Evolutionary conservation across 371 early-diverging fungal species (phyloP), one percentile per base, ranked within the genome.

Genomic region (Thermomucor indicae-seudaticae): DNA sequence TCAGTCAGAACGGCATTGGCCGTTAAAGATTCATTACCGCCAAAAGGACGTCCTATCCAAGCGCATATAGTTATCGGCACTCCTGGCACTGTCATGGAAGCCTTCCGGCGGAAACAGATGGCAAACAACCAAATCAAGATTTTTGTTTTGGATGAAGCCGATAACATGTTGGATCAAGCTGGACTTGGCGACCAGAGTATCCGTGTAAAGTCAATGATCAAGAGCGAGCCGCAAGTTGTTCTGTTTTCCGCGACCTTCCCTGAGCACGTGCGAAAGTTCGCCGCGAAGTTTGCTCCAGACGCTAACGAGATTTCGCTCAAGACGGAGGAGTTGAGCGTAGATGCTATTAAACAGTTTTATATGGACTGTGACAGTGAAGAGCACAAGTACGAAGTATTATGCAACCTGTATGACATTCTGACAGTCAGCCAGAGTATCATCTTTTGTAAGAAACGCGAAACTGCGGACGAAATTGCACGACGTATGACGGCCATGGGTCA

Each of bases 181-280:
- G 90, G 92, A 6, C 69, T 94, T 19, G 93, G 90, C 0, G 94
- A 92, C 55, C 93, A 93, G 59, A 84, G 86, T 47, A 74, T 91
- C 29, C 80, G 85, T 27, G 78, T 94, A 51, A 89, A 89, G 68
- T 84, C 74, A 49, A 27, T 70, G 24, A 72, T 93, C 66, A 87
- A 83, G 46, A 75, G 57, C 39, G 63, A 57, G 7, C 80, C 85
- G 56, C 98, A 97, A 65, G 75, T 92, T 43, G 84, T 95, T 6
- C 75, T 97, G 37, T 98, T 99, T 66, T 97, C 97, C n/a, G 99
- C 99, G 14, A 99, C 99, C 2, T 99, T 93, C 78, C 84, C 92
- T 1, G 85, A 85, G 4, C 62, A 80, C 14, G 89, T 97, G 24
- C 83, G 89, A 17, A 41, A 56, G 16, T 95, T 92, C 58, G 93